Base-by-base conservation (phyloP, 2,329 filamentous ascomycete genomes). In the Talaromyces sp. region DNA sequence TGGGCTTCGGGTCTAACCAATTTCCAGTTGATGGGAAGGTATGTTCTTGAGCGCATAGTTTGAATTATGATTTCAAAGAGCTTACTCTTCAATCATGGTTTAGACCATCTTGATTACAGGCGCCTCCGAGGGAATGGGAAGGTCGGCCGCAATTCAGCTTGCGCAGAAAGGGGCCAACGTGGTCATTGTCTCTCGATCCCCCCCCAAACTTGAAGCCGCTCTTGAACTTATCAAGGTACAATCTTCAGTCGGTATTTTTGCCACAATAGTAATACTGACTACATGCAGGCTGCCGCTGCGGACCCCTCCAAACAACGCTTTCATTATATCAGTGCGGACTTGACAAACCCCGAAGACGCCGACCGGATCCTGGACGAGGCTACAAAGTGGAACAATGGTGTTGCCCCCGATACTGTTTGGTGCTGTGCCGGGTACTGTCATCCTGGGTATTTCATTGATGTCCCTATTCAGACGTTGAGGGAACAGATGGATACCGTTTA, bases 401-500 rank as follows among this genome's bases (percentile, higher is more conserved):
- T 79, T 28, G 75, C 87, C 31, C 91, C 91, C 0, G 94, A 98
- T 72, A 83, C 97, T 61, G 90, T 98, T 36, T 98, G 95, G 92
- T 93, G 91, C 73, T 85, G 92, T 57, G 94, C 94, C 3, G 94
- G 94, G 63, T 82, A 85, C 65, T 85, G 90, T 5, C 82, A 81
- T 16, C 93, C 93, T 0, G 83, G 85, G 40, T 88, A 96, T 64
- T 96, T 94, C 79, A 75, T 90, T 66, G 90, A 96, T 64, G 87
- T 86, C 44, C 83, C 89, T 8, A 79, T 91, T 58, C 79, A 87
- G 7, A 84, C 83, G 10, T 79, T 92, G 66, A 85, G 89, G 50
- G 80, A 83, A 66, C 91, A 96, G 74, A 96, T 96, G 91, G 91
- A 96, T 71, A 85, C 94, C 68, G 94, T 97, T 78, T 98, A 91